Percentiles rank a stretch among this genome's conserved stretches.
These are phyloP conservation scores for Solanum appendiculatum DNA, from an alignment of 257 asterid species.

Conservation along the genomic window DNA sequence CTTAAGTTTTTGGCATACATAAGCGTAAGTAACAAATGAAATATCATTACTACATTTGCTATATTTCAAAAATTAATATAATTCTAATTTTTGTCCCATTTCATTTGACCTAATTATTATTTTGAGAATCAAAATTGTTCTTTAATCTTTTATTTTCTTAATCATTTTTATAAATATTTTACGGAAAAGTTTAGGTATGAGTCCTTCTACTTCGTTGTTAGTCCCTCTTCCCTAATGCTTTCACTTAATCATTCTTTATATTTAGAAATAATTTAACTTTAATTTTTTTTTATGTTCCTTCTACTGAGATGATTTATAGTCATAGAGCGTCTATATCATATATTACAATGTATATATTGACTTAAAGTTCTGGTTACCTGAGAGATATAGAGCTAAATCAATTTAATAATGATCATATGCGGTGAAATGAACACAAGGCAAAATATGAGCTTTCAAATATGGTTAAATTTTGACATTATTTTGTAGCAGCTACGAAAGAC, in stretches of 20 bases:
- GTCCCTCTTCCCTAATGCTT: not conserved
- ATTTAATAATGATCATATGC: not conserved
- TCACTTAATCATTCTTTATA: not conserved
- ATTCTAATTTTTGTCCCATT: not conserved
- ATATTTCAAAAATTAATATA: not conserved
- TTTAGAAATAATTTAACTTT: not conserved
- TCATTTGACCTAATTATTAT: not conserved
- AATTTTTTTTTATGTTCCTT: not conserved
- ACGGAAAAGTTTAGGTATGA: not conserved
- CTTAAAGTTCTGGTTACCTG: no score
- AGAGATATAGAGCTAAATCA: no score
- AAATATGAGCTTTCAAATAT: not conserved
- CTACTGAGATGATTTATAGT: not conserved
- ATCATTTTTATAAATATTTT: not conserved
- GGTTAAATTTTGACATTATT: not conserved
- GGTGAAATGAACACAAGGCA: not conserved
- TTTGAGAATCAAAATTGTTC: not conserved
- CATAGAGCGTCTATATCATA: no score
- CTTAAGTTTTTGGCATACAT: not conserved
- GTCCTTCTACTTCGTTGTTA: not conserved
- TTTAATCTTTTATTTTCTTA: not conserved
- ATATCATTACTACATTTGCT: not conserved
- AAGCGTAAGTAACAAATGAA: not conserved
- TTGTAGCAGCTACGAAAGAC: not conserved
- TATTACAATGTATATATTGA: not conserved